Conservation (phyloP, 805 yeast genomes). For the Candida berthetii region DNA sequence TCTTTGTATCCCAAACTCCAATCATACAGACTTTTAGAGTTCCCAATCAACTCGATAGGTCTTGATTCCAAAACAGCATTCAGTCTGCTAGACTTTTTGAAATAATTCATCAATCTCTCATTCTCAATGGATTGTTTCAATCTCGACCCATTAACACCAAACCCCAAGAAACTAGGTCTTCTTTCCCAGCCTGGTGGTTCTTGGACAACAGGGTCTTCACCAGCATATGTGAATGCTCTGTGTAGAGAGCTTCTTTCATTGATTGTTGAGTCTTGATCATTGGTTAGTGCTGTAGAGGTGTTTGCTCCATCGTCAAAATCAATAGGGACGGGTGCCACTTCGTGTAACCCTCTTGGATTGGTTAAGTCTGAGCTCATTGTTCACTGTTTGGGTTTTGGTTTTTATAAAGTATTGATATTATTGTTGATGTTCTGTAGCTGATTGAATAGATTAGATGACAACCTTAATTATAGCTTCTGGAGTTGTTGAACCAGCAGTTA, state of each 20-base stretch:
- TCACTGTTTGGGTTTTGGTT: no score
- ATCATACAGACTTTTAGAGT: constrained; percentile 24
- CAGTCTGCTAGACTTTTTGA: constrained; percentile 10
- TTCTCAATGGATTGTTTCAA: constrained; percentile 14
- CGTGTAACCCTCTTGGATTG: no score
- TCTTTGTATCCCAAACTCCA: constrained; percentile 28
- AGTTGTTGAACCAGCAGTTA: no score
- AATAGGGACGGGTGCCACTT: no score
- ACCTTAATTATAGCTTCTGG: no score
- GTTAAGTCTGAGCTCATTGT: no score
- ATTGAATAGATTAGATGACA: no score
- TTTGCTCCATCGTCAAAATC: no score
- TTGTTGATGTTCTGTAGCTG: no score
- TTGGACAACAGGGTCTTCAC: neutral
- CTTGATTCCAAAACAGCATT: constrained; percentile 31
- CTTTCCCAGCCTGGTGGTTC: constrained; percentile 3
- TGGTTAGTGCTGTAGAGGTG: no score
- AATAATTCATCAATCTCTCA: constrained; percentile 13
- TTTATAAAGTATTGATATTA: no score
- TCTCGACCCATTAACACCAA: constrained; percentile 13
- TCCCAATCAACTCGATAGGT: constrained; percentile 41
- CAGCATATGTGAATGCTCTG: neutral
- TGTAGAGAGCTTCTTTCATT: neutral
- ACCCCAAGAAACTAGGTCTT: constrained; percentile 14
- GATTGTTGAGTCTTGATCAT: no score